These are phyloP conservation scores for Chlorociboria aeruginascens DNA, from an alignment of 495 filamentous ascomycete species.

Conservation along the genomic window DNA sequence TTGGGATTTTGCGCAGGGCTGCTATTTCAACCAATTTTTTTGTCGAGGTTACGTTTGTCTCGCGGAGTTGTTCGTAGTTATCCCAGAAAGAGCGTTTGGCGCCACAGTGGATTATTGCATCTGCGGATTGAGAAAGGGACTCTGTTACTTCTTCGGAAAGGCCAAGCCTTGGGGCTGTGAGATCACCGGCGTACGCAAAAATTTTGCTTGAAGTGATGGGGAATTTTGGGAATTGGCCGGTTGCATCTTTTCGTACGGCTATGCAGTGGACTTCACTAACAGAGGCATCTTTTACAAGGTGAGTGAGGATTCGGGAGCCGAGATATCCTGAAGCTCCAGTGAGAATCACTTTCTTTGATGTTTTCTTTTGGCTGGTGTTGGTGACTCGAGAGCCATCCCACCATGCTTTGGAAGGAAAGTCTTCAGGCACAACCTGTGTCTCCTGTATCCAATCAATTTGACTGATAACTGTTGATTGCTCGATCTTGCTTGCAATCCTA, in stretches of 20 bases:
- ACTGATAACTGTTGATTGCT: background rate
- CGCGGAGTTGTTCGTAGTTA: conserved; percentile 29
- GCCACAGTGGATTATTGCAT: conserved; percentile 40
- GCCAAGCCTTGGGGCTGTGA: background rate
- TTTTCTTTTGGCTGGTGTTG: background rate
- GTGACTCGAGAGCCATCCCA: background rate
- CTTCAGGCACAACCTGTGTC: background rate
- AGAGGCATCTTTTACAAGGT: conserved; percentile 1
- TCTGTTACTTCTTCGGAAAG: background rate
- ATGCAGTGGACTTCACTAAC: conserved; percentile 1
- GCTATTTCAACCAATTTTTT: conserved; percentile 27
- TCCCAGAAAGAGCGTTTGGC: conserved; percentile 37
- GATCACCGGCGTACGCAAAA: background rate
- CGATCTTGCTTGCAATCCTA: background rate
- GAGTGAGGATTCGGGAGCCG: conserved; percentile 10
- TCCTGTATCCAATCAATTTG: conserved; percentile 5
- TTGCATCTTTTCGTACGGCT: background rate
- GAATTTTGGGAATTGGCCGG: background rate
- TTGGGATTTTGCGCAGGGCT: conserved; percentile 23
- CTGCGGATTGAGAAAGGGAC: conserved; percentile 21
- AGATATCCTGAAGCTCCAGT: conserved; percentile 25
- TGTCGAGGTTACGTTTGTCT: conserved; percentile 32
- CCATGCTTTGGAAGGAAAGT: background rate
- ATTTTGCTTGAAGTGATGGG: background rate
- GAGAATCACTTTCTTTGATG: conserved; percentile 9